A percentile compares a stretch with the other conserved stretches of the same genome.
These are phyloP conservation scores for Candida rishiriensis DNA, from an alignment of 805 yeast species.

Conservation along the genomic window DNA sequence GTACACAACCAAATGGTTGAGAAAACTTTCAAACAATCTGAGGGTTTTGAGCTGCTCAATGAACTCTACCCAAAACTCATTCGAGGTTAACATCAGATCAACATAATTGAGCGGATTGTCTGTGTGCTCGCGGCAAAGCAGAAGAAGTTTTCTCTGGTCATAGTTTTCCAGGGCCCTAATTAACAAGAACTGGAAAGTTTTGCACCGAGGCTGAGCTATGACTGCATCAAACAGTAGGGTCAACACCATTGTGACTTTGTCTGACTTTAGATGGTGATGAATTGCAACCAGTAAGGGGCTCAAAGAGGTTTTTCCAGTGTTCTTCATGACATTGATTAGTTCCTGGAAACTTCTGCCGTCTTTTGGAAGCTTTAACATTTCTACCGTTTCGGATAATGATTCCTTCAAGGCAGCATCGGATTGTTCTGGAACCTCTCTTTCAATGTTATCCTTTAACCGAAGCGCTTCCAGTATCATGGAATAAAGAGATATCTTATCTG, in stretches of 20 bases:
- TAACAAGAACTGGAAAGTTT: constrained; percentile 14
- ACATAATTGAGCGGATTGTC: constrained; percentile 13
- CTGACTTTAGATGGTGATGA: constrained; percentile 10
- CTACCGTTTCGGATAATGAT: no score
- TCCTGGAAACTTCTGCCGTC: background rate
- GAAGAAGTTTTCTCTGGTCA: constrained; percentile 12
- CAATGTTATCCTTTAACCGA: constrained; percentile 8
- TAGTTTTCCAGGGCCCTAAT: constrained; percentile 19
- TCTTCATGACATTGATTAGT: constrained; percentile 6
- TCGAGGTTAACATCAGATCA: constrained; percentile 4
- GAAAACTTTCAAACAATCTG: constrained; percentile 10
- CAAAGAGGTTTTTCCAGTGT: background rate
- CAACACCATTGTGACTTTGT: constrained; percentile 13
- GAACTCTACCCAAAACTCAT: constrained; percentile 20
- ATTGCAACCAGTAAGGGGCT: constrained; percentile 7
- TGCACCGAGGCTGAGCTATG: background rate
- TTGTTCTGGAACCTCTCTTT: background rate
- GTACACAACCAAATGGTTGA: constrained; percentile 18
- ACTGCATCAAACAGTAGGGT: constrained; percentile 14
- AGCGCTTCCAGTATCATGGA: constrained; percentile 11
- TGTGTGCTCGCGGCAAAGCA: constrained; percentile 6
- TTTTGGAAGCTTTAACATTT: no score
- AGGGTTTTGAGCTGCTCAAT: constrained; percentile 5
- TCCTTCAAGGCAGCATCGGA: constrained; percentile 3
- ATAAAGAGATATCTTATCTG: constrained; percentile 16